phyloP scores from a whole-genome alignment of 2,329 filamentous ascomycete species.

The Venturia aucupariae region DNA sequence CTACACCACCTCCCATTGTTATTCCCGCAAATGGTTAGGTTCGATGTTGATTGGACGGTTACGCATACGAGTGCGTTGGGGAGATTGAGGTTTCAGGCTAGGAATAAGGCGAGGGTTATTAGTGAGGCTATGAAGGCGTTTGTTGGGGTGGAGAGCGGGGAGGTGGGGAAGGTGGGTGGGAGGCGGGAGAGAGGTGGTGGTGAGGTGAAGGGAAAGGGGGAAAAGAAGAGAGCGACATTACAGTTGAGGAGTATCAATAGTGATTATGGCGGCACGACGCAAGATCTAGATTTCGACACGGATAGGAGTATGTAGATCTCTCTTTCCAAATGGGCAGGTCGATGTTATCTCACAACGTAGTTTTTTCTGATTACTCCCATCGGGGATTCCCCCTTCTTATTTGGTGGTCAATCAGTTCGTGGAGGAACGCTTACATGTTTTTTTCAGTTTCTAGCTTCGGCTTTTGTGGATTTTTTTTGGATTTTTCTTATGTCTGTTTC shows the following conservation, averaged over 20 bases:
- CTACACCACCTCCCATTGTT: not conserved
- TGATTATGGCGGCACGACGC: not conserved
- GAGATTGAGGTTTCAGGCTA: not conserved
- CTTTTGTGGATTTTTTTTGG: no score
- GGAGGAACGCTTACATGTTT: no score
- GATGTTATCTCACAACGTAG: not conserved
- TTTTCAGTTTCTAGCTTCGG: no score
- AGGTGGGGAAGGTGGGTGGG: not conserved
- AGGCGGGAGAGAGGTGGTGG: not conserved
- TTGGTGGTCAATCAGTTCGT: no score
- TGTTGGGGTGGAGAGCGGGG: not conserved
- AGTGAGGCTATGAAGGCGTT: not conserved
- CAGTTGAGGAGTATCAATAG: conserved; percentile 1
- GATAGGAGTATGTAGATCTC: not conserved
- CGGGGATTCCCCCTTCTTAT: no score
- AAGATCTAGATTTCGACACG: not conserved
- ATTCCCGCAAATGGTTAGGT: not conserved
- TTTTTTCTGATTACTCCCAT: no score
- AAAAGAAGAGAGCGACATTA: not conserved
- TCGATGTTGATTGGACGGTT: not conserved
- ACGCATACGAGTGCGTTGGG: not conserved
- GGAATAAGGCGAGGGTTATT: not conserved
- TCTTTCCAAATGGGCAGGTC: no score
- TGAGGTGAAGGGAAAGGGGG: not conserved
- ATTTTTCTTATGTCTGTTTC: no score